Base-by-base conservation (phyloP, 2,329 filamentous ascomycete species). In the Pseudocercospora vitis region DNA sequence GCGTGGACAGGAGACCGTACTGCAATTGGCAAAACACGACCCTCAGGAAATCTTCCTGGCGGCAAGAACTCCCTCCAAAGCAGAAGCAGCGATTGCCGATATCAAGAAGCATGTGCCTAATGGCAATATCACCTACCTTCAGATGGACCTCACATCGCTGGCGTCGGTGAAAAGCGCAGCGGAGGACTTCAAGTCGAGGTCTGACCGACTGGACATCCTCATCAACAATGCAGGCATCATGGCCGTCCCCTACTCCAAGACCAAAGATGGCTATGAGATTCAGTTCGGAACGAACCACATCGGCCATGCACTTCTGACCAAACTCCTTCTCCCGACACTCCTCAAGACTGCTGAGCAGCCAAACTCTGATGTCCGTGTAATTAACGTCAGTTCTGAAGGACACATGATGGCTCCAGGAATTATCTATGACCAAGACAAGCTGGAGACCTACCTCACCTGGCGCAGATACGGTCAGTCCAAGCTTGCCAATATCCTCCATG, bases 401-500 rank as follows among this genome's bases (percentile, higher is more conserved):
- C 58, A 61, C 37, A 53, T 51, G 23, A 42, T 61, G 28, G 63
- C 35, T 52, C 61, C 46, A 6, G 63, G 65, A 2, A 70, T 76
- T 29, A 48, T 69, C 3, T 73, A 70, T 48, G 68, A 73, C 52
- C 68, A 71, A 28, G 49, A 64, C 7, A 63, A 61, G 37, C 66
- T 75, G 16, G 65, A 66, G 49, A 50, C 67, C 8, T 53, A 68
- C 24, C 40, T 49, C 2, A 71, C 71, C 0, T 71, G 62, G 59
- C 56, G 49, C 0, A 80, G 82, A 58, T 87, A 88, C 59, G 84
- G 81, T 0, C 76, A 84, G 12, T 76, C 78, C 28, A 88, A 87
- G 67, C 75, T 88, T 4, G 81, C 83, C 0, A 69, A 65, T 1
- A 79, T 87, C 18, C 67, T 87, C 6, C 84, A 85, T 63, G 71